Conservation (phyloP, 805 yeast species). For the Millerozyma acaciae region DNA sequence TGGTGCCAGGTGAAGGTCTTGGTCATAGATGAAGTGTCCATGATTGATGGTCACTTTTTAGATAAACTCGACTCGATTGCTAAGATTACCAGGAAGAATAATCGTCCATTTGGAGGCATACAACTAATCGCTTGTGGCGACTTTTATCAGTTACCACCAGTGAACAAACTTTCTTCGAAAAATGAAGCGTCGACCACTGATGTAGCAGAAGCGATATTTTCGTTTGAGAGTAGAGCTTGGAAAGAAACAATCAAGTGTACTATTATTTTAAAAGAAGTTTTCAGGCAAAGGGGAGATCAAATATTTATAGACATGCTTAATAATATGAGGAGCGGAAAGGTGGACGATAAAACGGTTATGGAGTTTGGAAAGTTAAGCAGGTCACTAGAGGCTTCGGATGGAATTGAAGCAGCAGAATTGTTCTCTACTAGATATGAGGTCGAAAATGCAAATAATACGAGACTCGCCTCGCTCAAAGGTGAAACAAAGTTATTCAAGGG, state of each 20-base stretch:
- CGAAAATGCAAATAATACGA: conserved; percentile 54
- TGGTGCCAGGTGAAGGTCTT: conserved; percentile 60
- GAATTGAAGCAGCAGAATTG: conserved; percentile 70
- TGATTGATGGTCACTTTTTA: conserved; percentile 69
- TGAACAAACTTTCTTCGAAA: conserved; percentile 25
- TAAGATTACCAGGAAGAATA: conserved; percentile 40
- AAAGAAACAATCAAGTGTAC: conserved; percentile 51
- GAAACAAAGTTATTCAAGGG: conserved; percentile 43
- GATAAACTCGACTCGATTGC: conserved; percentile 65
- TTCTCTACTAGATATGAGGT: conserved; percentile 72
- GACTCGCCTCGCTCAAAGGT: conserved; percentile 47
- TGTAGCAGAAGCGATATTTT: conserved; percentile 37
- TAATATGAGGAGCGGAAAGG: conserved; percentile 64
- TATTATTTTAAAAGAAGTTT: conserved; percentile 59
- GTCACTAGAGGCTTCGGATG: conserved; percentile 47
- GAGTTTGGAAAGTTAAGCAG: conserved; percentile 54
- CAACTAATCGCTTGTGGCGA: conserved; percentile 78
- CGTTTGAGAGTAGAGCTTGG: conserved; percentile 69
- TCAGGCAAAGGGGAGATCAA: conserved; percentile 73
- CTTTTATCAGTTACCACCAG: conserved; percentile 81
- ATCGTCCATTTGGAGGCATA: conserved; percentile 73
- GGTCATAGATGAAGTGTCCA: conserved; percentile 74
- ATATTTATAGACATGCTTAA: conserved; percentile 70
- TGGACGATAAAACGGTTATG: conserved; percentile 42
- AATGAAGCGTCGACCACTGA: conserved; percentile 18